These are phyloP conservation scores for Nicotiana rustica DNA, from an alignment of 305 asterid genomes.

Conservation along the genomic window DNA sequence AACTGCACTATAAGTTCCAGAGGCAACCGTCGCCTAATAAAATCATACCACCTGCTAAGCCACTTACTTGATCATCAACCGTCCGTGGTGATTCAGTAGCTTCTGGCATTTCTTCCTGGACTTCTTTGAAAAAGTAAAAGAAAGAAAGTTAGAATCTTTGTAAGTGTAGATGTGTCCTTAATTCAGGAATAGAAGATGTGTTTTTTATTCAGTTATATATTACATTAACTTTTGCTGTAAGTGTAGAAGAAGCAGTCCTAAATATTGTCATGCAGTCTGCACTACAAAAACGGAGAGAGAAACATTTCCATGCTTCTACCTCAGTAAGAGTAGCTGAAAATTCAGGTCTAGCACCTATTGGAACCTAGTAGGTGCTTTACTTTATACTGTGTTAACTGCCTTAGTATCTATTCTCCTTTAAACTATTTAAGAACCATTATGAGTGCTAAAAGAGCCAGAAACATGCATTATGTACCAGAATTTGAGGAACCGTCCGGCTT, in stretches of 20 bases:
- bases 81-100: constrained; percentile 54
- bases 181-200: not conserved
- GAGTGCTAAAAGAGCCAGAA: constrained; percentile 16
- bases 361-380: not conserved
- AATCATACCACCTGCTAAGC: constrained; percentile 21
- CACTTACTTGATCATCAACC: constrained; percentile 60
- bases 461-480: constrained; percentile 38
- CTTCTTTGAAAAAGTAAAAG: constrained; percentile 41
- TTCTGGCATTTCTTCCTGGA: constrained; percentile 50
- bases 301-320: not conserved
- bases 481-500: constrained; percentile 46
- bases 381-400: not conserved
- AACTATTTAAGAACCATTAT: not conserved
- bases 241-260: constrained; percentile 1
- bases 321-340: not conserved
- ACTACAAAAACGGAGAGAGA: not conserved
- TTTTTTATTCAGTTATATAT: not conserved
- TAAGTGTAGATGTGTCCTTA: not conserved
- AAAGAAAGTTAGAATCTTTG: not conserved
- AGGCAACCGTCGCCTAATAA: not conserved
- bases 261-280: constrained; percentile 2
- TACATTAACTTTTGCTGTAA: not conserved
- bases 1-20: not conserved
- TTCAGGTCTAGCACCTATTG: constrained; percentile 12
- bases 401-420: constrained; percentile 9